Conservation (phyloP, 257 asterid genomes). For the Solanum chilense region DNA sequence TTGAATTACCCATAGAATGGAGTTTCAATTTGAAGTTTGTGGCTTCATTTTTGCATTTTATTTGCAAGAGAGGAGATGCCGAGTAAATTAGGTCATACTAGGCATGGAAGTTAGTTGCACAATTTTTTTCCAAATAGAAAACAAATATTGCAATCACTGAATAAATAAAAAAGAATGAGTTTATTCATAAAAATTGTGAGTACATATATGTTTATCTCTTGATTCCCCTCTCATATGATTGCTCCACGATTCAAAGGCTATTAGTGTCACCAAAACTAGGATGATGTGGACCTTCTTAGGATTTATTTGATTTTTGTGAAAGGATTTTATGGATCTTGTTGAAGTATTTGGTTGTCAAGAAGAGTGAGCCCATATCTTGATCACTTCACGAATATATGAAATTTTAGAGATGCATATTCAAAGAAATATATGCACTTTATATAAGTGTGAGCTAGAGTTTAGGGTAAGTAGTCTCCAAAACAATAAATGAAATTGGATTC, state of each 20-base stretch:
- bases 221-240: neutral
- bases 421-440: too few species aligned
- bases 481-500: neutral
- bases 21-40: neutral
- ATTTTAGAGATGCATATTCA: neutral
- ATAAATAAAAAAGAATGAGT: too few species aligned
- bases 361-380: neutral
- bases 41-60: neutral
- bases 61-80: neutral
- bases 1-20: too few species aligned
- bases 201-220: too few species aligned
- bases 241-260: neutral
- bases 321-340: too few species aligned
- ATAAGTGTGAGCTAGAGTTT: too few species aligned
- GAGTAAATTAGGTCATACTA: neutral
- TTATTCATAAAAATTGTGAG: too few species aligned
- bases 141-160: neutral
- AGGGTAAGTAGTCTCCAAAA: too few species aligned
- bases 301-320: neutral
- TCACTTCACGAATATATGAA: too few species aligned
- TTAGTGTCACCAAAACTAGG: neutral
- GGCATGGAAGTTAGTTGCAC: neutral
- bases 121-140: too few species aligned
- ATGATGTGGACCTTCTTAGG: too few species aligned
- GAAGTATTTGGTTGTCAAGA: neutral